phyloP scores from a whole-genome alignment of 1,284 basidiomycete genomes.

The Ustilago lituana region DNA sequence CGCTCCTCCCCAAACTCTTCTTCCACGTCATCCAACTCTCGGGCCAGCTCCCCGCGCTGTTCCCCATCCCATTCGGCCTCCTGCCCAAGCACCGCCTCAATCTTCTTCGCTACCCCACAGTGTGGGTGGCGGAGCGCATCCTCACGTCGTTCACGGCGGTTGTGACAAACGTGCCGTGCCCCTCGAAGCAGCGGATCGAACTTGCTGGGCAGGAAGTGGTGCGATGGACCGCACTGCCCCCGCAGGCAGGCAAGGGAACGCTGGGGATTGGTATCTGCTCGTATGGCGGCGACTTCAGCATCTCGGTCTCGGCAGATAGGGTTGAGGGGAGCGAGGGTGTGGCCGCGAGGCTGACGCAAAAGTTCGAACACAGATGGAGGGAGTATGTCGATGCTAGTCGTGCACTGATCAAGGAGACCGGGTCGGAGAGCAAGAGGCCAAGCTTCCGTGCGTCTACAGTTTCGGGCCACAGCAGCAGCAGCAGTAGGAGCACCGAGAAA shows the following conservation, averaged over 20 bases:
- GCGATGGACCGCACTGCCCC: slow-evolving; percentile 55
- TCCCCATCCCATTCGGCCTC: slow-evolving; percentile 35
- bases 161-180: slow-evolving; percentile 65
- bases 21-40: slow-evolving; percentile 54
- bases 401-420: slow-evolving; percentile 23
- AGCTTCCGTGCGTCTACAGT: not conserved
- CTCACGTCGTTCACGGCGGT: slow-evolving; percentile 55
- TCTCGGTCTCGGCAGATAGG: slow-evolving; percentile 60
- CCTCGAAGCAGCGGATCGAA: slow-evolving; percentile 44
- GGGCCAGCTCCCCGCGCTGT: slow-evolving; percentile 49
- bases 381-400: slow-evolving; percentile 37
- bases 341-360: slow-evolving; percentile 45
- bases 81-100: slow-evolving; percentile 25
- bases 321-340: slow-evolving; percentile 52
- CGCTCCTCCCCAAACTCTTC: slow-evolving; percentile 48
- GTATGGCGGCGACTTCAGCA: slow-evolving; percentile 51
- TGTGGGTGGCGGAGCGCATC: slow-evolving; percentile 22
- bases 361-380: slow-evolving; percentile 48
- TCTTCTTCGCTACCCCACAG: slow-evolving; percentile 18
- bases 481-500: slow-evolving; percentile 4
- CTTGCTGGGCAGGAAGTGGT: slow-evolving; percentile 51
- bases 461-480: too few species aligned
- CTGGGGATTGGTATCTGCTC: slow-evolving; percentile 64
- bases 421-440: slow-evolving; percentile 7
- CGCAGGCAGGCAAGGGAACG: slow-evolving; percentile 60